Base-by-base conservation (phyloP, 805 yeast genomes). In the Lipomyces starkeyi region DNA sequence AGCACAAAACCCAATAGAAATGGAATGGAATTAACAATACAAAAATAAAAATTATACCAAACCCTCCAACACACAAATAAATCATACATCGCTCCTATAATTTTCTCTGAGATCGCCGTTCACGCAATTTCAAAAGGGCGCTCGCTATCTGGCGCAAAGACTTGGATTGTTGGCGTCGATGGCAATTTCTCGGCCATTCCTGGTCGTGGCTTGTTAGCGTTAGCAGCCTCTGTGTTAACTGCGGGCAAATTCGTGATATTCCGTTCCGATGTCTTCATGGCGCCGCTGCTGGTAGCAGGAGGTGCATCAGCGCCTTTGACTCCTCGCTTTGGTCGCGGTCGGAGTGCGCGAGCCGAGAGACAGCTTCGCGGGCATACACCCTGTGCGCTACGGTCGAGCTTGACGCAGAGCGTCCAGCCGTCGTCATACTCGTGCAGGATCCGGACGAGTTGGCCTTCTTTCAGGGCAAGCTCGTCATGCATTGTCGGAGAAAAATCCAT, bases 371-470 rank as follows among this genome's bases (percentile, higher is more conserved):
- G 72, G 61, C 72, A 69, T 22, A 69, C 72, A 25, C 72, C 72
- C 54, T 69, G 72, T 1, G 72, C 65, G 14, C 71, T 68, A 1
- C 72, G 63, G 59, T 69, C 72, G 40, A 69, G 71, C 58, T 67
- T 66, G 40, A 69, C 69, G 49, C 72, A 69, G 34, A 69, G 71
- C 9, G 71, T 71, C 75, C 75, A 73, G 43, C 74, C 75, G 53
- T 73, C 75, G 47, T 73, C 75, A 59, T 73, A 73, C 56, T 73
- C 74, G 53, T 73, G 75, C 22, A 73, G 64, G 20, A 73, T 62
- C 3, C 73, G 66, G 27, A 73, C 73, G 13, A 69, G 70, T 61
- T 73, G 74, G 32, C 75, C 75, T 17, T 73, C 73, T 49, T 62
- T 61, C 14, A 73, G 66, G 3, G 65, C 69, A 20, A 73, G 66